Evolutionary conservation across 148 eudicot species (phyloP).

Genomic region (Silene latifolia): DNA sequence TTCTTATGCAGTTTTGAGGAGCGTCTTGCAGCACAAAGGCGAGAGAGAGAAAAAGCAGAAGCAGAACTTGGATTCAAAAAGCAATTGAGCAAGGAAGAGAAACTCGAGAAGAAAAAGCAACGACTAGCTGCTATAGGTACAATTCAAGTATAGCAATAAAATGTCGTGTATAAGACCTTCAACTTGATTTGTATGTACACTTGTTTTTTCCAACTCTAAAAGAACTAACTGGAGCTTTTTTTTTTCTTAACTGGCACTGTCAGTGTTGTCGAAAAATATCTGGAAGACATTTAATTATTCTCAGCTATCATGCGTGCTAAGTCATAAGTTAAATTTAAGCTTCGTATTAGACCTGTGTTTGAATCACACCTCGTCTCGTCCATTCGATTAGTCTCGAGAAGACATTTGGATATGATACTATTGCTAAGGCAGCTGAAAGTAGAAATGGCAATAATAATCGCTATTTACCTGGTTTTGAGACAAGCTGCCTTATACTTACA

Average conservation of each 20-base stretch:
- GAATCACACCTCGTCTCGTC: too few relatives aligned
- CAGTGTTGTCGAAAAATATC: neutral
- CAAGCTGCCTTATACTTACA: too few relatives aligned
- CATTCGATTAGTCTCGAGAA: too few relatives aligned
- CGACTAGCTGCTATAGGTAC: conserved; percentile 97
- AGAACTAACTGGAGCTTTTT: neutral
- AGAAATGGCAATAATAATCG: too few relatives aligned
- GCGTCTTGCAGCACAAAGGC: conserved; percentile 84
- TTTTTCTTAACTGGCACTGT: neutral
- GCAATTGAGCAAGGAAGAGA: conserved; percentile 88
- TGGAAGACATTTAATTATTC: too few relatives aligned
- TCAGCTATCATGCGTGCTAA: too few relatives aligned
- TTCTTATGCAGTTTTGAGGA: conserved; percentile 78
- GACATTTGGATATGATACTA: too few relatives aligned
- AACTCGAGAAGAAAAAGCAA: conserved; percentile 79
- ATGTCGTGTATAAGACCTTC: neutral
- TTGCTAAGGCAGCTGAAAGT: too few relatives aligned
- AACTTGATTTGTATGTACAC: neutral
- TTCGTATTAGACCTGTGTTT: too few relatives aligned
- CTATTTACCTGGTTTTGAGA: too few relatives aligned
- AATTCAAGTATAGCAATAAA: neutral
- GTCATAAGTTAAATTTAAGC: too few relatives aligned
- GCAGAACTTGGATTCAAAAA: conserved; percentile 85
- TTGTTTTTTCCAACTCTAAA: neutral
- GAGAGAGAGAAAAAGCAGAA: conserved; percentile 63